Percentiles rank a stretch among this genome's conserved stretches.
These are phyloP conservation scores for Haematococcus lacustris DNA, from an alignment of 139 green algal species.

Conservation along the genomic window DNA sequence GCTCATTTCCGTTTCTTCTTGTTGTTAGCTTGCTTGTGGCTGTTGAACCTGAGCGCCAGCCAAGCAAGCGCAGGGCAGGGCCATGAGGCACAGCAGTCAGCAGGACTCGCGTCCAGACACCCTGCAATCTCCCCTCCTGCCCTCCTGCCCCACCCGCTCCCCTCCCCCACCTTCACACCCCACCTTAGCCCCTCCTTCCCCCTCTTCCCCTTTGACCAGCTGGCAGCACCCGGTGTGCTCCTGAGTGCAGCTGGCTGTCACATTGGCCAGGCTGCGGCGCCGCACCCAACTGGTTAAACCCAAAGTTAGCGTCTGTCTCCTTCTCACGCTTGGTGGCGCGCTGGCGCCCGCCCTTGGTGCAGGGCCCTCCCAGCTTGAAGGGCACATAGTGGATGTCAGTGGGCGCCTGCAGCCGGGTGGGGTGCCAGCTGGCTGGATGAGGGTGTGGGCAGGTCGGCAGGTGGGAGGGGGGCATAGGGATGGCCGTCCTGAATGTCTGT, in stretches of 20 bases:
- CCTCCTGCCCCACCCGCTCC: no score
- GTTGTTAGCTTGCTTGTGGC: neutral
- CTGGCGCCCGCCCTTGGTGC: neutral
- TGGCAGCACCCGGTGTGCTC: no score
- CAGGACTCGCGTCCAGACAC: no score
- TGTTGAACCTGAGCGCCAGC: neutral
- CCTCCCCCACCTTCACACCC: no score
- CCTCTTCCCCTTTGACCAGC: no score
- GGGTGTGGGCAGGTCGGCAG: neutral
- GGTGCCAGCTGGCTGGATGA: neutral
- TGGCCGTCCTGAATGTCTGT: neutral
- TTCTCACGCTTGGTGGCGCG: neutral
- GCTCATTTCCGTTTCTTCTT: neutral
- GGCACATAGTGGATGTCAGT: neutral
- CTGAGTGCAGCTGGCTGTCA: neutral
- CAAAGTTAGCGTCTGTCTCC: neutral
- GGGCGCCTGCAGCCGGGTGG: neutral
- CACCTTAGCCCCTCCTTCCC: no score
- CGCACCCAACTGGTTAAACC: neutral
- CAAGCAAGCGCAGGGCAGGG: no score
- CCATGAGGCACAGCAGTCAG: no score
- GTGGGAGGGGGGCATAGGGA: no score
- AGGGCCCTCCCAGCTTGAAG: neutral
- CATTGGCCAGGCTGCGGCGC: no score
- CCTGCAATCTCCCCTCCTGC: no score